Evolutionary conservation across 768 basidiomycete species (phyloP), one percentile per base, ranked within the genome.

Genomic region (Pulveroboletus sp.): DNA sequence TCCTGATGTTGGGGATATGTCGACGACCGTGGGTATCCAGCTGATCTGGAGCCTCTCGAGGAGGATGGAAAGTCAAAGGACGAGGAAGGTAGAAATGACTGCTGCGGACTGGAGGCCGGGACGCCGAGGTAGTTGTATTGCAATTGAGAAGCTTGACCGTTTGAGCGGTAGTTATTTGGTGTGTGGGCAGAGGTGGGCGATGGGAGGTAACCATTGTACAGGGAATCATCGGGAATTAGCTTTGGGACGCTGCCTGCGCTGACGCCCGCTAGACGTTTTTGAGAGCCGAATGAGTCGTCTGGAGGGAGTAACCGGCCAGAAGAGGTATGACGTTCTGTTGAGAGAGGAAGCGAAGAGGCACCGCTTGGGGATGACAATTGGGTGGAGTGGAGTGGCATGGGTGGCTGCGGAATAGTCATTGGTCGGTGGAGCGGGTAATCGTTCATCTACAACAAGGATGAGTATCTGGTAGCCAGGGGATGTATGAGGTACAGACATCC

Each of bases 381-480:
- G 2, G 63, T 37, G 5, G 65, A 61, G 31, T 63, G 66, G 14
- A 60, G 56, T 2, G 66, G 61, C 52, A 69, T 63, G 3, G 66
- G 66, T 24, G 66, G 65, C 11, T 65, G 68, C 24, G 67, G 67
- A 38, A 67, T 68, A 8, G 64, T 47, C 61, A 68, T 63, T 0
- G 65, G 61, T 27, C 68, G 56, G 33, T 69, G 67, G 16, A 48
- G 45, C 7, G 56, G 40, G 31, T 66, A 70, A 21, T 69, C 66
- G 42, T 39, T 54, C 47, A 64, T 50, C 67, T 68, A 50, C 9
- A 17, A 23, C 5, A 23, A 34, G 34, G 6, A 23, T 60, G n/a
- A 61, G 50, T 20, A n/a, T 10, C 19, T 16, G 34, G 10, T 16
- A 37, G n/a, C 3, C 1, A 6, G 20, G 36, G 5, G 20, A 29